Evolutionary conservation across 192 early-diverging fungal genomes (phyloP), one percentile per base, ranked within the genome.

Genomic region (Coemansia javaensis): DNA sequence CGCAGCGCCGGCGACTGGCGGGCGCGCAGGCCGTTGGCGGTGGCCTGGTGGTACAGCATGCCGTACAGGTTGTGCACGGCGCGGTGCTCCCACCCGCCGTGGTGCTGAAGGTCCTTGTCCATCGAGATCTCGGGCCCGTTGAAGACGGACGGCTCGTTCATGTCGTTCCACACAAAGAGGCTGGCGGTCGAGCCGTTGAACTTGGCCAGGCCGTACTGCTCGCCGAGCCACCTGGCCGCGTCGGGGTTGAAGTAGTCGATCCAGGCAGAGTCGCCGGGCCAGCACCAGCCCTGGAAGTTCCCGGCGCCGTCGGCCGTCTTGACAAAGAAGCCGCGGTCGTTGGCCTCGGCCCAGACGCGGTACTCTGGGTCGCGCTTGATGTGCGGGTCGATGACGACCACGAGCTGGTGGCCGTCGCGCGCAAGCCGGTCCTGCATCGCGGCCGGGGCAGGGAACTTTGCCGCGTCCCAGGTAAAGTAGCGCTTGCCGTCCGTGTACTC

Each of bases 131-230:
- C 97, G 20, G 97, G 94, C 0, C 95, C 94, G 67, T 74, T 96
- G 59, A 99, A 99, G 5, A 99, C 87, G 6, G 89, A 85, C 1
- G 93, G 94, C 74, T 99, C 97, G 63, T 99, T 99, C 97, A 99
- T 99, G 54, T 99, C 97, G 68, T 97, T 98, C 97, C 97, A 99
- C 2, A 91, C 85, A 66, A 87, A 92, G 15, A 98, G 78, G 32
- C 60, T 60, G 15, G 77, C 69, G 10, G 91, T 89, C 8, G 89
- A 90, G 21, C 88, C 90, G 49, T 85, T 68, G 71, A 94, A 99
- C 38, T 86, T 75, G 54, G 82, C 77, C 61, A 86, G 84, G 9
- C 66, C 46, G 62, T 93, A 99, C 56, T 84, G 75, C 15, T 77
- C 67, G 20, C 82, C 67, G 85, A 90, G 94, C 86, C 87, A 97